Conservation (phyloP, 176 grass and related monocot genomes). For the Phyllostachys edulis region DNA sequence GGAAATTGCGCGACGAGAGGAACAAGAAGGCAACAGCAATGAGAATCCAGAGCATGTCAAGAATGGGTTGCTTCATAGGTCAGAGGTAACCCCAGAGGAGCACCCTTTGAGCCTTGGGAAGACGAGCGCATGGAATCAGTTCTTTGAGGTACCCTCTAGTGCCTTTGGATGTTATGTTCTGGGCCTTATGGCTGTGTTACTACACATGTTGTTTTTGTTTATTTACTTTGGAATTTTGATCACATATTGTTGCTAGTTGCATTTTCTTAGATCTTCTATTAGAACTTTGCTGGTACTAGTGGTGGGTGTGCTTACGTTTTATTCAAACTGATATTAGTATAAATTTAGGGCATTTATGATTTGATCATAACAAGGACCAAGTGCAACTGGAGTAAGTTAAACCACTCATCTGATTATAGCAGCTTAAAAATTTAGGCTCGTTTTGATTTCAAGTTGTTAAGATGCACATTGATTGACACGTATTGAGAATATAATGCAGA, state of each 20-base stretch:
- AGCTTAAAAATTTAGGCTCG: not conserved
- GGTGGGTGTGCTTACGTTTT: not conserved
- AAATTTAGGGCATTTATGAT: not conserved
- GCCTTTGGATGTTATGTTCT: not conserved
- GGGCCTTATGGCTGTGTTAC: not conserved
- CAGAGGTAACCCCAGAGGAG: constrained; percentile 53
- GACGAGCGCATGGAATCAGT: constrained; percentile 73
- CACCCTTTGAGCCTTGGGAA: constrained; percentile 88
- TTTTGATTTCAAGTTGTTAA: not conserved
- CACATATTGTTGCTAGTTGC: not conserved
- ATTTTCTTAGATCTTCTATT: not conserved
- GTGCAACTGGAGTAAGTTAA: not conserved
- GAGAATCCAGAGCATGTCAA: constrained; percentile 23
- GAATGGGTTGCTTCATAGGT: constrained; percentile 57
- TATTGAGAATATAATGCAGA: not conserved
- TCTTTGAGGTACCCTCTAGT: constrained; percentile 56
- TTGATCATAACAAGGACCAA: constrained; percentile 1
- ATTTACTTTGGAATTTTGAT: not conserved
- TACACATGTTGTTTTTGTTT: not conserved
- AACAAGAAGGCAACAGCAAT: constrained; percentile 24
- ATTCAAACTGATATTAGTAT: not conserved
- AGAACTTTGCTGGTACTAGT: not conserved
- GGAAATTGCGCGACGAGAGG: constrained; percentile 44
- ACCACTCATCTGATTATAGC: not conserved
- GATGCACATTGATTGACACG: not conserved